A percentile compares a stretch with the other conserved stretches of the same genome.
Conservation (phyloP, 2,329 filamentous ascomycete genomes). For the Penicillium sp. region DNA sequence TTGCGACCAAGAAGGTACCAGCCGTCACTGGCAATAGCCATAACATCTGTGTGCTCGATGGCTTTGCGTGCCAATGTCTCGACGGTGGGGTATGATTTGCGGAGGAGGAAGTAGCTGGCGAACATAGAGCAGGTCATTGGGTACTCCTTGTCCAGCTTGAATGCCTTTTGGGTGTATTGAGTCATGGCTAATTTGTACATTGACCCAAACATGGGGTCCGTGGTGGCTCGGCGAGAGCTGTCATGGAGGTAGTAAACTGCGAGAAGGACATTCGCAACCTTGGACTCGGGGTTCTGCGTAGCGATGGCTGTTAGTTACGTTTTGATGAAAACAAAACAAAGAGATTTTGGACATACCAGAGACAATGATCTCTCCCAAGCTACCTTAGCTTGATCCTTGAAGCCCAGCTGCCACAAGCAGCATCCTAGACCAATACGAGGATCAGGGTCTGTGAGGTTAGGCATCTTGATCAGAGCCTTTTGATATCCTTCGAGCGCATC, state of each 20-base stretch:
- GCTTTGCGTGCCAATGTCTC: constrained; percentile 87
- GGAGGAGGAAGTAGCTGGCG: constrained; percentile 81
- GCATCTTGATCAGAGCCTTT: constrained; percentile 79
- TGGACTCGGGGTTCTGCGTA: constrained; percentile 69
- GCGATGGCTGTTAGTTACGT: not conserved
- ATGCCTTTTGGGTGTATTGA: constrained; percentile 87
- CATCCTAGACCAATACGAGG: constrained; percentile 94
- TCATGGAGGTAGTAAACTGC: constrained; percentile 86
- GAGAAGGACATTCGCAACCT: constrained; percentile 84
- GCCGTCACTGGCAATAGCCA: constrained; percentile 92
- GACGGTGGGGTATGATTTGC: constrained; percentile 75
- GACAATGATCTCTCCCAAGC: constrained; percentile 89
- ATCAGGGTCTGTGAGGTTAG: constrained; percentile 85
- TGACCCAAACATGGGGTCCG: constrained; percentile 77
- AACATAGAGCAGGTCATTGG: constrained; percentile 89
- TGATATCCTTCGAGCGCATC: constrained; percentile 85
- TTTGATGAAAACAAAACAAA: not conserved
- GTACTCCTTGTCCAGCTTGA: constrained; percentile 87
- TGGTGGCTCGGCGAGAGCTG: constrained; percentile 77
- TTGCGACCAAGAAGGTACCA: constrained; percentile 94
- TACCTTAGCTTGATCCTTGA: constrained; percentile 84
- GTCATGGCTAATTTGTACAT: constrained; percentile 94
- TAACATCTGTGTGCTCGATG: constrained; percentile 93
- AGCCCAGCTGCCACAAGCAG: constrained; percentile 94
- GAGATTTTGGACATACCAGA: constrained; percentile 51